Conservation (phyloP, 495 filamentous ascomycete genomes). For the Hypoxylon fuscum region DNA sequence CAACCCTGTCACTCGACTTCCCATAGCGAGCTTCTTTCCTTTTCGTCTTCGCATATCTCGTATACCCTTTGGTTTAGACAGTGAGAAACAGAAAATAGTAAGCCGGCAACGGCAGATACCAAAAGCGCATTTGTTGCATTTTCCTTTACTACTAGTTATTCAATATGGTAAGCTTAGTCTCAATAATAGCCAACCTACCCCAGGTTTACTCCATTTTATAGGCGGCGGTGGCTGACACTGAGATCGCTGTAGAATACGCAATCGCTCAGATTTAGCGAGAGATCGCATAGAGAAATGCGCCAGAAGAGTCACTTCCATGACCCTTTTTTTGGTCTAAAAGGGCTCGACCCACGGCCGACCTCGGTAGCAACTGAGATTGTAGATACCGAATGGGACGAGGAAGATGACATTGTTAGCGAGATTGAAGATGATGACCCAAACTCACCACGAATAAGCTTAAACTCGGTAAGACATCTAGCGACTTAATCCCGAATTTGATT, state of each 20-base stretch:
- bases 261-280: slow-evolving; percentile 39
- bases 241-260: slow-evolving; percentile 39
- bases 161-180: slow-evolving; percentile 46
- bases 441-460: slow-evolving; percentile 70
- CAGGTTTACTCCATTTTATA: slow-evolving; percentile 4
- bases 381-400: slow-evolving; percentile 79
- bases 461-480: slow-evolving; percentile 64
- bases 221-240: slow-evolving; percentile 21
- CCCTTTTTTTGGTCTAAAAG: slow-evolving; percentile 58
- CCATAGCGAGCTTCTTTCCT: slow-evolving; percentile 42
- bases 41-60: slow-evolving; percentile 48
- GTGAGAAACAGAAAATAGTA: slow-evolving; percentile 35
- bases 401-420: slow-evolving; percentile 62
- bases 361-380: slow-evolving; percentile 76
- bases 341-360: slow-evolving; percentile 56
- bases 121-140: slow-evolving; percentile 37
- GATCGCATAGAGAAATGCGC: slow-evolving; percentile 57
- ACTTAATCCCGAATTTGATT: not conserved
- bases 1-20: slow-evolving; percentile 38
- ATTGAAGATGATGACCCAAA: slow-evolving; percentile 67
- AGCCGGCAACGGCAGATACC: slow-evolving; percentile 52
- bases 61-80: slow-evolving; percentile 40
- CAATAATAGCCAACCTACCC: slow-evolving; percentile 8
- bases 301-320: slow-evolving; percentile 55
- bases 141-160: slow-evolving; percentile 22